These are phyloP conservation scores for Podosphaera aphanis DNA, from an alignment of 2,329 filamentous ascomycete species.

Conservation along the genomic window DNA sequence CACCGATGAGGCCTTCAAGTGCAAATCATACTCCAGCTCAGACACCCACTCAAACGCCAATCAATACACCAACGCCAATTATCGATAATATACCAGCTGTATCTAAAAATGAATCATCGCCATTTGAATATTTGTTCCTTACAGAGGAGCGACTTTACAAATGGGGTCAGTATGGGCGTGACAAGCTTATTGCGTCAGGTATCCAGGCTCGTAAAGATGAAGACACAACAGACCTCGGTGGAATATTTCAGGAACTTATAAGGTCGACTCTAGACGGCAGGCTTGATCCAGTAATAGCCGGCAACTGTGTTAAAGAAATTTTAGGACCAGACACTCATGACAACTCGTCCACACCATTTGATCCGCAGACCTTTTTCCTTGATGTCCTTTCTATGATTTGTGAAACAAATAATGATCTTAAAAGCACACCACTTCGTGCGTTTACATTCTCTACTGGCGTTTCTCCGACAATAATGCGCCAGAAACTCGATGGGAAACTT, in stretches of 20 bases:
- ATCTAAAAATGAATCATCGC: constrained; percentile 11
- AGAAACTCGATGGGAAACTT: constrained; percentile 57
- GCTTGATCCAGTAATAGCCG: constrained; percentile 44
- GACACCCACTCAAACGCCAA: constrained; percentile 7
- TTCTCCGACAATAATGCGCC: constrained; percentile 47
- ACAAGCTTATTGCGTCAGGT: constrained; percentile 42
- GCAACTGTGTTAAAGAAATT: constrained; percentile 50
- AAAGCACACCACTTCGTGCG: constrained; percentile 30
- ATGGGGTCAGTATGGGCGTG: constrained; percentile 46
- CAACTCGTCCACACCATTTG: constrained; percentile 26
- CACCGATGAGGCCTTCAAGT: constrained; percentile 12
- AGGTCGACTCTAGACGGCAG: constrained; percentile 48
- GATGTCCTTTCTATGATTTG: constrained; percentile 62
- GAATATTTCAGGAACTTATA: constrained; percentile 67
- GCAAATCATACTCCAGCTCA: constrained; percentile 12
- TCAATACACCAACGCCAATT: constrained; percentile 12
- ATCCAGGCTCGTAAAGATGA: constrained; percentile 40
- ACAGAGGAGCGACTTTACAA: constrained; percentile 41
- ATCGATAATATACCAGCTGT: not conserved
- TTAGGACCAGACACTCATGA: constrained; percentile 31
- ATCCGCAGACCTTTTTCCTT: constrained; percentile 50
- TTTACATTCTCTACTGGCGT: constrained; percentile 54
- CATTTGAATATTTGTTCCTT: constrained; percentile 52
- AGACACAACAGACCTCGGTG: constrained; percentile 43
- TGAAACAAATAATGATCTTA: constrained; percentile 37